Base-by-base conservation (phyloP, 768 basidiomycete genomes). In the Kwoniella sp. region DNA sequence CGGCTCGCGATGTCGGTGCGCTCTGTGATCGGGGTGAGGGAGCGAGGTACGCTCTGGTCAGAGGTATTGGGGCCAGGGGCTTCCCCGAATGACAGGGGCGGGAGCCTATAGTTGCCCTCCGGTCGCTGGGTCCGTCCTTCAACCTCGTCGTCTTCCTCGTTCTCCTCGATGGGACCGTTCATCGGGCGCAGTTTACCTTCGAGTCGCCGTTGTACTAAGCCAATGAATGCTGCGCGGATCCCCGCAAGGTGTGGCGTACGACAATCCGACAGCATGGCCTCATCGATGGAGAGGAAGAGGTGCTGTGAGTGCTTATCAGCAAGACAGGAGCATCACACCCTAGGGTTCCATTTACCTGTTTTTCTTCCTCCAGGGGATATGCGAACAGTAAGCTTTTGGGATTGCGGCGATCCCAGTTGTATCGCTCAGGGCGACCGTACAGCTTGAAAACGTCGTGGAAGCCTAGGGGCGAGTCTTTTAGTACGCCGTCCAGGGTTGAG, bases 341-440 rank as follows among this genome's bases (percentile, higher is more conserved):
- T 29, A 61, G 73, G 36, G 22, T 7, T 59, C 33, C 15, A 78
- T 87, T 60, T 69, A 93, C 91, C 69, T 90, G 86, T 74, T 83
- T 85, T 53, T 82, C 77, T 3, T 85, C 82, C 0, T 89, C 91
- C 41, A 88, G 83, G 6, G 93, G 92, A 71, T 96, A 95, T 0
- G 84, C 89, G 73, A 92, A 98, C 84, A 96, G 91, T 73, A 93
- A 80, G 9, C 88, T 89, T 7, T 73, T 69, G 0, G 83, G 81
- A 70, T 93, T 84, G 12, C 86, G 81, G 46, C 88, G 88, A 65
- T 98, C 88, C 89, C 89, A 96, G 23, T 82, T 85, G 77, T 92
- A 95, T 20, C 79, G 76, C 20, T 82, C 80, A 4, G 91, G 90
- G 40, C 93, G 81, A 27, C 95, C 93, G 68, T 96, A 93, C 19